Evolutionary conservation across 192 early-diverging fungal species (phyloP).

Genomic region (Pilaira anomala): DNA sequence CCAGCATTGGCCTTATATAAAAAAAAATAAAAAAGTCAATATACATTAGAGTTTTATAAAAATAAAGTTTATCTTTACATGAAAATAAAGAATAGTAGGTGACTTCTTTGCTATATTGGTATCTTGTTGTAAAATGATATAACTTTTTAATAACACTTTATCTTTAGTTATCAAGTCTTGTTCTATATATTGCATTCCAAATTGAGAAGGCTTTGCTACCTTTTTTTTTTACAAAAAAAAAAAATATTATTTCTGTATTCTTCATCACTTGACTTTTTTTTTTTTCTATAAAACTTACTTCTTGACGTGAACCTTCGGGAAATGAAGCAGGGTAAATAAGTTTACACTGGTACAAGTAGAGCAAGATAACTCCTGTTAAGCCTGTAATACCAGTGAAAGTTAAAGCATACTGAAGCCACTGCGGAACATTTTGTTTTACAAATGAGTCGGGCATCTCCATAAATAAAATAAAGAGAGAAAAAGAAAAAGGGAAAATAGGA

Average conservation of each 20-base stretch:
- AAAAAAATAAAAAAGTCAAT: no score
- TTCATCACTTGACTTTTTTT: neutral
- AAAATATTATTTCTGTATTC: neutral
- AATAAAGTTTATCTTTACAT: slow-evolving; percentile 43
- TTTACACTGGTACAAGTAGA: slow-evolving; percentile 73
- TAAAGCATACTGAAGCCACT: slow-evolving; percentile 45
- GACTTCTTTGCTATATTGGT: slow-evolving; percentile 52
- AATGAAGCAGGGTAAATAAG: slow-evolving; percentile 74
- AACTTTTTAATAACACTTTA: slow-evolving; percentile 73
- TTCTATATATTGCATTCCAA: slow-evolving; percentile 58
- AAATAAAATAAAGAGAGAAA: neutral
- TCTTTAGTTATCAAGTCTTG: slow-evolving; percentile 79
- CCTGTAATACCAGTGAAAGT: slow-evolving; percentile 44
- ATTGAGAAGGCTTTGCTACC: slow-evolving; percentile 70
- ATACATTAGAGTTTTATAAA: neutral
- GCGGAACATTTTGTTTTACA: slow-evolving; percentile 34
- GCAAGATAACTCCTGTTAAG: slow-evolving; percentile 42
- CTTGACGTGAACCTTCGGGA: slow-evolving; percentile 51
- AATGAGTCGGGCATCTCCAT: slow-evolving; percentile 7
- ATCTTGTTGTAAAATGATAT: slow-evolving; percentile 64
- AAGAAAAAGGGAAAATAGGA: neutral
- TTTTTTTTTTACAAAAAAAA: no score
- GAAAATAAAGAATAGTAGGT: slow-evolving; percentile 85
- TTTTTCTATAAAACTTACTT: slow-evolving; percentile 31
- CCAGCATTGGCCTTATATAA: slow-evolving; percentile 98